Evolutionary conservation across 345 rosid species (phyloP), one percentile per base, ranked within the genome.

Genomic region (Ceriops tagal): DNA sequence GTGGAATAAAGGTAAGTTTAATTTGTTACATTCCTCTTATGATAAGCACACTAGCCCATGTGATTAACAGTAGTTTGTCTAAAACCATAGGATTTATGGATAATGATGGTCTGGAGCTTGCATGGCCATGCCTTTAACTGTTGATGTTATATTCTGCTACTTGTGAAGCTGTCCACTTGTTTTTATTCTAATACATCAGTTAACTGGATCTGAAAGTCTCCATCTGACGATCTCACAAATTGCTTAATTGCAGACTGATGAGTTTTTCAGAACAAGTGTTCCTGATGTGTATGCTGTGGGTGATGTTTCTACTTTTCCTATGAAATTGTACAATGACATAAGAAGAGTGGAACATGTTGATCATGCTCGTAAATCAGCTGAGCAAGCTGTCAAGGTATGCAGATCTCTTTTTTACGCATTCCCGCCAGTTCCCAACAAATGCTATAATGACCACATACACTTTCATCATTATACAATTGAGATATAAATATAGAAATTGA

Each of bases 341-440:
- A 86, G 99, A 78, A 90, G 99, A 76, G 97, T 95, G 58, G 99
- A 95, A 72, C 99, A 92, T 71, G 99, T 95, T 65, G 99, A 95
- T 69, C 99, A 95, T 80, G 87, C 99, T 52, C 97, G 99, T 63
- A 91, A 92, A 84, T 92, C 99, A 22, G 99, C 99, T 19, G 97
- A 92, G 86, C 97, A 95, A 74, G 96, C 99, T 65, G 99, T 90
- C 20, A 95, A 90, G 96, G 99, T 95, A 81, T 55, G 61, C 53
- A 11, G 39, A 22, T 56, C 39, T 61, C 51, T 6, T 56, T 19
- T 37, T 28, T 53, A 9, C 20, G n/a, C 55, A 15, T 31, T 62
- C 53, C 20, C 22, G 5, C 8, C 35, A 7, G 27, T 22, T 2
- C 52, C 43, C 20, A 30, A 7, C 10, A 18, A 34, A 35, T 24